Evolutionary conservation across 305 asterid species (phyloP), one percentile per base, ranked within the genome.

Genomic region (Rubia balearica): DNA sequence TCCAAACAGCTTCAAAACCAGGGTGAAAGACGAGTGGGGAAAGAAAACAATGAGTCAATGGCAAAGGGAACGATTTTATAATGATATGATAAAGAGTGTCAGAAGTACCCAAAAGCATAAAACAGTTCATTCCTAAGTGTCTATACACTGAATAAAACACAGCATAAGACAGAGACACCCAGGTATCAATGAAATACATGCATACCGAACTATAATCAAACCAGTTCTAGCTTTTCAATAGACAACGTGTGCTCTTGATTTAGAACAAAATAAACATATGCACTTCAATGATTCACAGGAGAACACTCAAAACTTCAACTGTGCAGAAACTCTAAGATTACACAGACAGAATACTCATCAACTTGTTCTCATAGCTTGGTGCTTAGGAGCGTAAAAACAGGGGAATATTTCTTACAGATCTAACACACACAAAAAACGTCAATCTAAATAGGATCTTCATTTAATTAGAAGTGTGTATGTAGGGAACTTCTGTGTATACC

Each of bases 1-100:
- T 56, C 70, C 67, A 72, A 33, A 5, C 67, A 71, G 42, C 41
- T 36, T 49, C 75, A 51, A 42, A 43, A 38, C 42, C 42, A 21
- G 53, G 53, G 11, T 41, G 22, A 48, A 49, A 19, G 51, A 11
- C 16, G 36, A 36, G 0, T 49, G 8, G 30, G 63, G 36, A 5
- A 7, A 7, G 7, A n/a, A 36, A 68, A 49, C 41, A 4, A 5
- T 36, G 40, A 36, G 40, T 22, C 9, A 46, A 68, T 41, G n/a
- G 27, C 63, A 51, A 36, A n/a, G 13, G 41, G 11, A 53, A 33
- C 43, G 8, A 5, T 22, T 27, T 10, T 19, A 46, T 9, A 17
- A 13, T 4, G 8, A 27, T 45, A 42, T 2, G 9, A 19, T 11
- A 43, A 8, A 33, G 40, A 68, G 17, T 22, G 1, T 19, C 8